Conservation (phyloP, 805 yeast genomes). For the Torulaspora quercuum region DNA sequence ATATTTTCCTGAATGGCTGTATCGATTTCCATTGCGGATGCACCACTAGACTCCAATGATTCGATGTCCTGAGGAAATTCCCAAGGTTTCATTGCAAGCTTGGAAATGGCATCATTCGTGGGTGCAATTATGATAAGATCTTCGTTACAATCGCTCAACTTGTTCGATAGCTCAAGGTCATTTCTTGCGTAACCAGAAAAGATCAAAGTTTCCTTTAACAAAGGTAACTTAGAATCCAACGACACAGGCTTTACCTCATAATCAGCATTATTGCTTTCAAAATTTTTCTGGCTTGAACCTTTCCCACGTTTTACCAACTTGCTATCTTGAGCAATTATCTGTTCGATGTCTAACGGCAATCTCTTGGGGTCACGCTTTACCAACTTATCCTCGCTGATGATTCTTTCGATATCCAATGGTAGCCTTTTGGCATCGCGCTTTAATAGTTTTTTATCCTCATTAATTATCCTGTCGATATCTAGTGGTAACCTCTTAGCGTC, state of each 20-base stretch:
- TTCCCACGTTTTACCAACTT: slow-evolving; percentile 4
- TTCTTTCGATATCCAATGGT: slow-evolving; percentile 5
- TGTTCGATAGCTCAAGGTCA: slow-evolving; percentile 45
- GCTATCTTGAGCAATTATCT: slow-evolving; percentile 7
- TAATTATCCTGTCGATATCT: slow-evolving; percentile 1
- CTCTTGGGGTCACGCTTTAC: slow-evolving; percentile 14
- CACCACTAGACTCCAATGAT: slow-evolving; percentile 21
- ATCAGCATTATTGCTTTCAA: not conserved
- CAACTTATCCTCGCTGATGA: slow-evolving; percentile 4
- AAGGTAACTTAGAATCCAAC: slow-evolving; percentile 33
- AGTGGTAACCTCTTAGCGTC: slow-evolving; percentile 2
- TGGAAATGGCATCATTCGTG: slow-evolving; percentile 54
- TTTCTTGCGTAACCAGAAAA: slow-evolving; percentile 73
- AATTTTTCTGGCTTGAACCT: slow-evolving; percentile 4
- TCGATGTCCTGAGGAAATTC: slow-evolving; percentile 59
- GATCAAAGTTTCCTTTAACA: slow-evolving; percentile 47
- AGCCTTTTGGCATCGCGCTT: slow-evolving; percentile 7
- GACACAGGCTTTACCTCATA: slow-evolving; percentile 12
- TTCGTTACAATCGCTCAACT: slow-evolving; percentile 44
- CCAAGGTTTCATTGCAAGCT: slow-evolving; percentile 67
- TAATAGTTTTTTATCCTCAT: not conserved
- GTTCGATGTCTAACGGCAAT: slow-evolving; percentile 16
- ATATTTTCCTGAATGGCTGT: slow-evolving; percentile 50
- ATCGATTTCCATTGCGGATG: slow-evolving; percentile 46
- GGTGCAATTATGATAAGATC: slow-evolving; percentile 67